phyloP scores from a whole-genome alignment of 2,329 filamentous ascomycete genomes.

The Monilinia fructicola region DNA sequence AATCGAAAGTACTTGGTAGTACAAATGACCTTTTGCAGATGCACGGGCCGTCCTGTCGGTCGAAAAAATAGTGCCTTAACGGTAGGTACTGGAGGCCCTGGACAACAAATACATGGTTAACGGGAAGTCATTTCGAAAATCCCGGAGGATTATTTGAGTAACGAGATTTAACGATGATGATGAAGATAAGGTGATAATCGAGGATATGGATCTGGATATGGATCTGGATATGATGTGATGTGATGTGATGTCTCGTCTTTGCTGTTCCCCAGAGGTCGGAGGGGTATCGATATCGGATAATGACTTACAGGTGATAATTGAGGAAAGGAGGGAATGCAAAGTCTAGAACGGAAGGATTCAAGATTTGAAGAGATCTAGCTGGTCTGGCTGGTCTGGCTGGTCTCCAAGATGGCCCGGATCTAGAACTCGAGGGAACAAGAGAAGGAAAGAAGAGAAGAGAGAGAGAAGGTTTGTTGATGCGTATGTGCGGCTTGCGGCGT shows the following conservation, averaged over 20 bases:
- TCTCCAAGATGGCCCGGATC: conserved; percentile 3
- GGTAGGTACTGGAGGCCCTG: background rate
- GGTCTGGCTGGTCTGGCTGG: conserved; percentile 26
- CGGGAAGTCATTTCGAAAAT: conserved; percentile 19
- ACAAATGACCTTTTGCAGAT: conserved; percentile 21
- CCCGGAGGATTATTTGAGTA: conserved; percentile 8
- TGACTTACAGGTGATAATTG: background rate
- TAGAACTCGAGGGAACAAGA: conserved; percentile 11
- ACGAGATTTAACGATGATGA: background rate
- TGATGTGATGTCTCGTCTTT: background rate
- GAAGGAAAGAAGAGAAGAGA: background rate
- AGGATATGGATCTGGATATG: too few species aligned
- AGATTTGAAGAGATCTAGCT: conserved; percentile 4
- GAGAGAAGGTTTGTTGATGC: conserved; percentile 14
- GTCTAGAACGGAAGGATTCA: conserved; percentile 16
- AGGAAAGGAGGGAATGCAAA: background rate
- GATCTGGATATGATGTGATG: too few species aligned
- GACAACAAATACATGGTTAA: conserved; percentile 2
- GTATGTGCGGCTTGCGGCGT: background rate
- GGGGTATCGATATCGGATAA: conserved; percentile 7
- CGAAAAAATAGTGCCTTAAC: conserved; percentile 14
- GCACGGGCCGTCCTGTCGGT: conserved; percentile 12
- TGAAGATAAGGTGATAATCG: conserved; percentile 5
- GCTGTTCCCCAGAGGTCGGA: background rate
- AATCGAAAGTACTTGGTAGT: conserved; percentile 9